Base-by-base conservation (phyloP, 1,139 yeast species). In the Meyerozyma elateridarum region DNA sequence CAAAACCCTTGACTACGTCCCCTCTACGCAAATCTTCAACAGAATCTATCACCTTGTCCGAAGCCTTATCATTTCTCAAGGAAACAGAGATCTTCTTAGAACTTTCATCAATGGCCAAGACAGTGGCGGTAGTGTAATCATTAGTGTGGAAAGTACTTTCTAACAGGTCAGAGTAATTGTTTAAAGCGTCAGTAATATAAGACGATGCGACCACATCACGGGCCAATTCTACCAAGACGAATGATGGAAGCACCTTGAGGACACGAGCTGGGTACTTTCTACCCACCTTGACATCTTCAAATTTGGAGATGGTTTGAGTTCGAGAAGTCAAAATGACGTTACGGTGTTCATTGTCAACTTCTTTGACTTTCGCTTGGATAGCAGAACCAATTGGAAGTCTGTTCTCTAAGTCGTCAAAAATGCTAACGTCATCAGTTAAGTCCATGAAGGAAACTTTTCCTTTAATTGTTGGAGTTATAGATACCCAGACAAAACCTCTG, bases 181-280 rank as follows among this genome's bases (percentile, higher is more conserved):
- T 75, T 42, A 85, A 65, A 11, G 94, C 88, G 55, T 88, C 96
- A 4, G 94, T 81, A 31, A 80, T 70, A 51, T 67, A 79, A 4
- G 88, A 76, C 40, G 79, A 69, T 19, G 87, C 96, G 35, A 70
- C 64, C 13, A 81, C 65, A 29, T 66, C 67, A 20, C 69, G 68
- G 14, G 85, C 85, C 28, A 85, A 58, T 41, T 80, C 85, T 29
- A 85, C 81, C 38, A 84, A 59, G 15, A 85, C 78, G 45, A 70
- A 77, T 32, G 70, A 70, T 13, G 76, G 81, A 38, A 73, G 63
- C n/a, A 79, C 70, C 48, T 75, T 81, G 35, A 80, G 52, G 12
- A 87, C 65, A 48, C 79, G 72, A 7, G 81, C 89, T 2, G 93
- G 85, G 32, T 82, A 57, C 28, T 63, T 61, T 18, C 66, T 58